phyloP scores from a whole-genome alignment of 108 stramenopile genomes.

The Fragilaria radians region DNA sequence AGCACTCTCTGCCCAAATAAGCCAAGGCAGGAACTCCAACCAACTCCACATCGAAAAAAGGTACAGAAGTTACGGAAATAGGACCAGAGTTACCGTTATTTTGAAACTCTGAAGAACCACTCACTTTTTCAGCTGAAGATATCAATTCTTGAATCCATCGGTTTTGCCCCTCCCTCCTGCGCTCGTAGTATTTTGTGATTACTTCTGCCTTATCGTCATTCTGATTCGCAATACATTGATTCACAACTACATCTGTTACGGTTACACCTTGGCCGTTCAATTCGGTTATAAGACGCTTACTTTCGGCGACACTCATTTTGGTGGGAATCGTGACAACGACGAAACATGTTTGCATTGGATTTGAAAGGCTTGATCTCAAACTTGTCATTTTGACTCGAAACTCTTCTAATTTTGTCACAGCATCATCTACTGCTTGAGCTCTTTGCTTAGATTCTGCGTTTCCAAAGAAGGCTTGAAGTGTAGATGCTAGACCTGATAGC shows the following conservation, averaged over 20 bases:
- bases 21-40: slow-evolving; percentile 77
- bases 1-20: slow-evolving; percentile 51
- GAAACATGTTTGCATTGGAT: slow-evolving; percentile 57
- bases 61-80: slow-evolving; percentile 61
- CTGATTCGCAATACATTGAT: slow-evolving; percentile 61
- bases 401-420: slow-evolving; percentile 55
- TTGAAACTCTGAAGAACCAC: slow-evolving; percentile 49
- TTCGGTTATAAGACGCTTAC: slow-evolving; percentile 67
- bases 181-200: slow-evolving; percentile 60
- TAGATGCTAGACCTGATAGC: slow-evolving; percentile 60
- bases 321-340: slow-evolving; percentile 91
- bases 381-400: slow-evolving; percentile 54
- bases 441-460: slow-evolving; percentile 32
- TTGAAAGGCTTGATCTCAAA: slow-evolving; percentile 40
- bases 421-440: slow-evolving; percentile 62
- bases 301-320: slow-evolving; percentile 74
- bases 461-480: slow-evolving; percentile 69
- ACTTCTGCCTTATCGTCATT: slow-evolving; percentile 21
- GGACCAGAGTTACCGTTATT: slow-evolving; percentile 38
- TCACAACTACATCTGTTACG: slow-evolving; percentile 74
- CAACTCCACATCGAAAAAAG: slow-evolving; percentile 81
- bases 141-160: slow-evolving; percentile 67
- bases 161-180: slow-evolving; percentile 58
- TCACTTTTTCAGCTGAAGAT: slow-evolving; percentile 55
- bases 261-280: slow-evolving; percentile 52